Base-by-base conservation (phyloP, 2,329 filamentous ascomycete genomes). In the Apiospora sp. region DNA sequence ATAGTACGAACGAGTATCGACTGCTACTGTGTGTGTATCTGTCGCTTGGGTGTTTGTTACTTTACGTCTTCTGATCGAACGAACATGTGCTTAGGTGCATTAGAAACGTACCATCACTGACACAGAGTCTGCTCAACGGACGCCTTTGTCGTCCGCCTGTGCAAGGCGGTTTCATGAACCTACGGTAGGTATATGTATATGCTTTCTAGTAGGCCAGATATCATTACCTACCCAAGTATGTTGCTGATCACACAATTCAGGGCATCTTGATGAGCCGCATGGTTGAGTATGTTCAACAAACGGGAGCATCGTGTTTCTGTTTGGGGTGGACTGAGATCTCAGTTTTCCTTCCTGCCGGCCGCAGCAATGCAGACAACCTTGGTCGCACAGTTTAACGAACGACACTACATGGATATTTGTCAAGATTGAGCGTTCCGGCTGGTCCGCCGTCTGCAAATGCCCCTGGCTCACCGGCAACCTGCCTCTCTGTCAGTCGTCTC, bases 1-100 rank as follows among this genome's bases (percentile, higher is more conserved):
- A 61, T 19, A 34, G 54, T 61, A 61, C 30, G 6, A 37, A 61
- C 16, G 30, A 61, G 13, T 37, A 19, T 22, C 14, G 2, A 19
- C 34, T 61, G 54, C 30, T 61, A 61, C 54, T 61, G 54, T 61
- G 54, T 61, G 16, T 37, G 22, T 49, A 22, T 49, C 19, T n/a
- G 46, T 61, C 30, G 8, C 22, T 49, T 61, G 27, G n/a, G 16
- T 34, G 54, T 41, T 64, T 64, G 30, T 22, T 64, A 41, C 30
- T 64, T 37, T 22, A 10, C 14, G 22, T 64, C 34, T 64, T n/a
- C 16, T 37, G 27, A 34, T 51, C 27, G 27, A 19, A 34, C 27
- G 27, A 19, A 34, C 24, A 27, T 16, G 51, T 54, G 24, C 6
- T 49, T 4, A 49, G 22, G 24, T 54, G 27, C 51, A 30, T 13